Evolutionary conservation across 805 yeast species (phyloP), one percentile per base, ranked within the genome.

Genomic region (Starmerella etchellsii): DNA sequence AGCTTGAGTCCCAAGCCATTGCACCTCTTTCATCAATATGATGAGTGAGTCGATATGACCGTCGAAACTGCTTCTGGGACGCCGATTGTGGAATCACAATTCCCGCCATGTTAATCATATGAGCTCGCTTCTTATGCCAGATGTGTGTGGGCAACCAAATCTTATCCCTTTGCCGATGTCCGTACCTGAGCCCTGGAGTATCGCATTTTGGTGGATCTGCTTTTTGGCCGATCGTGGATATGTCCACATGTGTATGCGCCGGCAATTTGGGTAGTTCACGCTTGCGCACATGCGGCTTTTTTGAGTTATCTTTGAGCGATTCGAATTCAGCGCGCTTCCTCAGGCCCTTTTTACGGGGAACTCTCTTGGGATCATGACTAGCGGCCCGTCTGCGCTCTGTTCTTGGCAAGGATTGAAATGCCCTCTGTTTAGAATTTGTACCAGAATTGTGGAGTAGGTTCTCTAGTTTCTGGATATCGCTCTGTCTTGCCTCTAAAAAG

Each of bases 111-210:
- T 75, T 78, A 22, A 72, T 69, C 80, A 91, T 70, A 54, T 88
- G 94, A 4, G 93, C 82, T 46, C 99, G 67, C 55, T 91, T 91
- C 1, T 91, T 88, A 55, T 87, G 94, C 96, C 97, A 93, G 1
- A 85, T 69, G 58, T 91, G 99, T 0, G 95, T 78, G 0, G 95
- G 87, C 25, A 83, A 58, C 99, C 99, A 91, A 1, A 72, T 69
- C 54, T 72, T 78, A 11, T 68, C 61, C 24, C 63, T 62, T 55
- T 91, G 97, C 36, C 99, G 69, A 43, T 77, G 74, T 29, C 66
- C 64, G 55, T 75, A 91, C 52, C 75, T 77, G 52, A 73, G 75
- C 14, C 77, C 53, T 41, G 70, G 67, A 2, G 20, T 27, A 15
- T 16, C 21, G 54, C 5, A 46, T 47, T 45, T 44, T 14, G 36